Evolutionary conservation across 345 rosid species (phyloP), one percentile per base, ranked within the genome.

Genomic region (Carallia brachiata): DNA sequence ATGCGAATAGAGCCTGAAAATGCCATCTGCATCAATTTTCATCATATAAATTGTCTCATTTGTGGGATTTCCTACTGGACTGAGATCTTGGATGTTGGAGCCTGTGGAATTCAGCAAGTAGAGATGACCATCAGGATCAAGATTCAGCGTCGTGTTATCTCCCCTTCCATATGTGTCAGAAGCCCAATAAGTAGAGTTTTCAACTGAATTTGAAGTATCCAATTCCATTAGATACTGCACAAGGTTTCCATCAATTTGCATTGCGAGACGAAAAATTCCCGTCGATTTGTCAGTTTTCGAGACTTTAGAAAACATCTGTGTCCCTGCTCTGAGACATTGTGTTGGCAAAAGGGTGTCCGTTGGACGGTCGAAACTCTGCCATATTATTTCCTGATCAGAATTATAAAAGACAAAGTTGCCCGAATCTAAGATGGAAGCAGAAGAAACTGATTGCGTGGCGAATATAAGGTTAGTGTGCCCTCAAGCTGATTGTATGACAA

Each of bases 201-300:
- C 0, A 15, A 0, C 12, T 28, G 39, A 4, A 12, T 73, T 62
- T 36, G 36, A 2, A 13, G 68, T 47, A 32, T 23, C 23, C 23
- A 23, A 23, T 23, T 40, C 13, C 7, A 32, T 30, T 1, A 81
- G 78, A 65, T 79, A 82, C 73, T 74, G 70, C 68, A 70, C 80
- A 7, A 55, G 60, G 2, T 55, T 55, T 8, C 60, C 60, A 55
- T 55, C 84, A 0, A 0, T 7, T 23, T 77, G 76, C 78, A 74
- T 80, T 7, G 0, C 34, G 54, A 80, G 66, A 0, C 50, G 54
- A 17, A 63, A 80, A 17, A 13, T 13, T 19, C 78, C 78, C 0
- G 62, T 58, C 1, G 76, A 73, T 7, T 63, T 60, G 31, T 73
- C 62, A 5, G 54, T 48, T 10, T 70, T 36, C 1, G 78, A 73